Conservation (phyloP, 345 rosid species). For the Citrus trifoliata region DNA sequence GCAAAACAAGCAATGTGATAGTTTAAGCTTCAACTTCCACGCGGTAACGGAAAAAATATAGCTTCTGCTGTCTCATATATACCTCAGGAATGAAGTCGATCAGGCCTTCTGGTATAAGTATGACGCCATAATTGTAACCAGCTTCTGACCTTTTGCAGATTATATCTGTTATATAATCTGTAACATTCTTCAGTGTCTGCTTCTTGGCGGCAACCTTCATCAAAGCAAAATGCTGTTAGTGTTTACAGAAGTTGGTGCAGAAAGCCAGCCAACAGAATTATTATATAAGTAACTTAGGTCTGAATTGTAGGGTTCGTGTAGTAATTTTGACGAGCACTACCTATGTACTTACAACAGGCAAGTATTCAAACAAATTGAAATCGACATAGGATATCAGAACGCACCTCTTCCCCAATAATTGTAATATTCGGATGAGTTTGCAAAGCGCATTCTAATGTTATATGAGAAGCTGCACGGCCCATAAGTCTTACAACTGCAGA, state of each 20-base stretch:
- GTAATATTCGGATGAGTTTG: constrained; percentile 47
- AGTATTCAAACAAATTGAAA: not conserved
- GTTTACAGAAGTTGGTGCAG: not conserved
- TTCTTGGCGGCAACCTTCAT: constrained; percentile 40
- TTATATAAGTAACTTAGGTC: not conserved
- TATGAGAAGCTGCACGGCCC: constrained; percentile 52
- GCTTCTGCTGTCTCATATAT: not conserved
- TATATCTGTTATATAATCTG: constrained; percentile 35
- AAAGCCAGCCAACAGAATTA: not conserved
- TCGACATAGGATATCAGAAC: not conserved
- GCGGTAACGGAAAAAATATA: not conserved
- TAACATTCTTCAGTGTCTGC: constrained; percentile 35
- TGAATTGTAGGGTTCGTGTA: not conserved
- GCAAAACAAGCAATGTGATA: not conserved
- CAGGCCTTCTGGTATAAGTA: constrained; percentile 56
- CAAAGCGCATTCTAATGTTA: constrained; percentile 46
- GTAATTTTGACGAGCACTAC: not conserved
- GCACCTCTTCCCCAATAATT: constrained; percentile 45
- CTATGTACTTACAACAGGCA: too few species aligned
- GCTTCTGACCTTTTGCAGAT: constrained; percentile 34
- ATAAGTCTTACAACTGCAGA: constrained; percentile 40
- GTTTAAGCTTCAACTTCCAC: not conserved
- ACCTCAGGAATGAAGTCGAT: constrained; percentile 65
- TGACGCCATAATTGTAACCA: constrained; percentile 48
- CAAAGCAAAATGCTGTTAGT: not conserved